These are phyloP conservation scores for Wickerhamomyces silvicola DNA, from an alignment of 805 yeast species.

Conservation along the genomic window DNA sequence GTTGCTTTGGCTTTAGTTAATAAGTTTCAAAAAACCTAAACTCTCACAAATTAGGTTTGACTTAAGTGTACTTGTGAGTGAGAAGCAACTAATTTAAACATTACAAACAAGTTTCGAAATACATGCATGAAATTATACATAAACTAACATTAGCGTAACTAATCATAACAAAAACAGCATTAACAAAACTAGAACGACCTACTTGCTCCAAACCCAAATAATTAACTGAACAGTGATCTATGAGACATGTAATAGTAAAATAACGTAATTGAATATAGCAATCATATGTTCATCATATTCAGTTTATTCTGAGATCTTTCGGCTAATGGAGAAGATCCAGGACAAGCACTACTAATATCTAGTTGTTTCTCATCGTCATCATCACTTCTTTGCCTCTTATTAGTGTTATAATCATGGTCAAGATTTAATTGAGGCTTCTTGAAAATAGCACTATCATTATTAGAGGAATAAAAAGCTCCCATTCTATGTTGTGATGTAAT, in stretches of 20 bases:
- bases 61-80: too few relatives aligned
- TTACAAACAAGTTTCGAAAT: too few relatives aligned
- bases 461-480: conserved; percentile 5
- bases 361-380: conserved; percentile 3
- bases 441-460: background rate
- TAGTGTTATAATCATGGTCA: conserved; percentile 4
- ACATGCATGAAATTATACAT: too few relatives aligned
- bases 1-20: too few relatives aligned
- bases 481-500: conserved; percentile 8
- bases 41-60: too few relatives aligned
- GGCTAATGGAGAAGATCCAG: conserved; percentile 13
- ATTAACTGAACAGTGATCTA: background rate
- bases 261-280: background rate
- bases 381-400: conserved; percentile 1
- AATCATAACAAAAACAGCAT: too few relatives aligned
- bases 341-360: conserved; percentile 5
- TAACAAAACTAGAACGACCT: too few relatives aligned
- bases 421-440: conserved; percentile 16
- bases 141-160: too few relatives aligned
- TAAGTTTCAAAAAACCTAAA: too few relatives aligned
- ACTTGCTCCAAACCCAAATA: background rate
- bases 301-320: conserved; percentile 15
- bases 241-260: background rate
- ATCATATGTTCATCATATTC: conserved; percentile 6
- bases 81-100: too few relatives aligned